phyloP scores from a whole-genome alignment of 2,329 filamentous ascomycete genomes.

The Calonectria naviculata region DNA sequence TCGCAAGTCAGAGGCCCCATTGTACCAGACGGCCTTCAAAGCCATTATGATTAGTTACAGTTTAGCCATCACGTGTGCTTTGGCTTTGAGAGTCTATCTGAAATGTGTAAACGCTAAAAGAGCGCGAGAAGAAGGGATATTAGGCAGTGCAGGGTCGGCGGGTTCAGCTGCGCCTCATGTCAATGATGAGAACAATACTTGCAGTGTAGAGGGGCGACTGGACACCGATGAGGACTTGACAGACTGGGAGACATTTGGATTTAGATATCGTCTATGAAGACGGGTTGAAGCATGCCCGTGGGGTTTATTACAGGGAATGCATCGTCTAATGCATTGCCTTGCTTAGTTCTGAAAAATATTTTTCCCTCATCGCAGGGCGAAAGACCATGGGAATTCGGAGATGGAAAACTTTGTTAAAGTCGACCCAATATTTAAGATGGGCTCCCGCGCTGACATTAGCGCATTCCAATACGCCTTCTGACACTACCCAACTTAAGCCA shows the following conservation, averaged over 20 bases:
- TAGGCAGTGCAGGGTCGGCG: constrained; percentile 54
- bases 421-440: no score
- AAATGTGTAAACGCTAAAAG: constrained; percentile 56
- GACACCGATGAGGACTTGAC: constrained; percentile 65
- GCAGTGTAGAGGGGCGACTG: background rate
- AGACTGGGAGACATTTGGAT: constrained; percentile 69
- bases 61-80: constrained; percentile 56
- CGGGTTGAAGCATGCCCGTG: background rate
- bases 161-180: constrained; percentile 41
- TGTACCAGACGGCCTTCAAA: constrained; percentile 64
- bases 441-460: no score
- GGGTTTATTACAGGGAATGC: no score
- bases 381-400: no score
- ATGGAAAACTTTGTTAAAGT: no score
- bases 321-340: no score
- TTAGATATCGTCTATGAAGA: constrained; percentile 64
- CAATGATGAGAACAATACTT: constrained; percentile 44
- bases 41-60: constrained; percentile 68
- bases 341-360: no score
- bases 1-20: constrained; percentile 58
- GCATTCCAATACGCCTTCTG: no score
- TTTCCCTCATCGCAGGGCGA: no score
- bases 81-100: constrained; percentile 60
- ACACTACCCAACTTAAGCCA: no score
- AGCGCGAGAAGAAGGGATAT: constrained; percentile 55